Evolutionary conservation across 108 stramenopile species (phyloP), one percentile per base, ranked within the genome.

Genomic region (Skeletonema tropicum): DNA sequence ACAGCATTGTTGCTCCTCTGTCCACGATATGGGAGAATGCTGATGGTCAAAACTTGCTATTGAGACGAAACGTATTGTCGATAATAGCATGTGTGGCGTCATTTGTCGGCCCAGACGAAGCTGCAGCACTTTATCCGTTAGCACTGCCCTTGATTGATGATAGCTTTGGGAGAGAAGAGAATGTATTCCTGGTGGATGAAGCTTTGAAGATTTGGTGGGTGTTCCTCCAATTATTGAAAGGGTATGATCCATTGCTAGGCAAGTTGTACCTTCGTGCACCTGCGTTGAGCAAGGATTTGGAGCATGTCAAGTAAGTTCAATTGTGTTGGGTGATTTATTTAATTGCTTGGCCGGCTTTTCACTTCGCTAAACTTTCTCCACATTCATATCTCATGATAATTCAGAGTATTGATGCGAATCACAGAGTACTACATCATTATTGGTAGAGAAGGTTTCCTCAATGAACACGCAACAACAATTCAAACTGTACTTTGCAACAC

Each of bases 61-160:
- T 85, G 39, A 80, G 66, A 55, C 61, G 76, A 15, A 77, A 85
- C 45, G 80, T 80, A 4, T 33, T 85, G 23, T 64, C 59, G 7
- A 82, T 85, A 32, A 19, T 77, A n/a, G 71, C 79, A 11, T 67
- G 71, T 36, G 57, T 75, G 42, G 84, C 80, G 25, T 62, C 67
- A 41, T 62, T 67, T 25, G 72, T 83, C 19, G 76, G 82, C 5
- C 41, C 77, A 9, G 52, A 77, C 31, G 65, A 74, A 31, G 35
- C 66, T 19, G n/a, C 67, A 10, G 32, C 72, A 30, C 60, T 85
- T 33, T 65, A 82, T 59, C 84, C 79, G 1, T 60, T 82, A 15
- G 80, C 80, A 19, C 49, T 85, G 64, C 80, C 80, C 6, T 68
- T 85, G 75, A 74, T 85, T 17, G 84, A 85, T 68, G 71, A 79